These are phyloP conservation scores for Eutrema heterophyllum DNA, from an alignment of 345 rosid species.

Conservation along the genomic window DNA sequence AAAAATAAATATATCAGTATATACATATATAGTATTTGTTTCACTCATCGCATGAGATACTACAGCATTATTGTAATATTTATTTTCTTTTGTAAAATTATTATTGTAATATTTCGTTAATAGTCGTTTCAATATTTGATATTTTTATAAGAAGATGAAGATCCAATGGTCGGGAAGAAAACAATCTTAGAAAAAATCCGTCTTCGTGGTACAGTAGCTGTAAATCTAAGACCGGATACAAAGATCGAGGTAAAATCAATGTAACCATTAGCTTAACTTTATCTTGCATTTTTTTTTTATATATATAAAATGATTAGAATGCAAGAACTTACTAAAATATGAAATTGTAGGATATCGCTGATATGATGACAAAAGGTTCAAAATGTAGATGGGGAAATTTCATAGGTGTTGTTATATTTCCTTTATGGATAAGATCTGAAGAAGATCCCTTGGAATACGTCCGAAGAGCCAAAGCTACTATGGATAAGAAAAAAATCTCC, in stretches of 20 bases:
- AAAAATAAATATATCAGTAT: no score
- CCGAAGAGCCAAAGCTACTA: constrained; percentile 39
- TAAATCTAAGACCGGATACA: constrained; percentile 44
- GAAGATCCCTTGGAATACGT: constrained; percentile 46
- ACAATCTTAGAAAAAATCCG: neutral
- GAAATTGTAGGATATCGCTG: constrained; percentile 32
- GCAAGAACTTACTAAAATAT: neutral
- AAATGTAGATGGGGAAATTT: constrained; percentile 47
- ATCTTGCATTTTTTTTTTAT: neutral
- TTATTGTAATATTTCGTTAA: neutral
- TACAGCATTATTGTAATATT: neutral
- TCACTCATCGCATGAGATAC: neutral
- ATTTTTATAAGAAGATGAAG: neutral
- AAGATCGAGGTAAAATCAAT: constrained; percentile 44
- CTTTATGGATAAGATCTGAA: constrained; percentile 34
- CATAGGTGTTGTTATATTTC: constrained; percentile 41
- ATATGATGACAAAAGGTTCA: constrained; percentile 41
- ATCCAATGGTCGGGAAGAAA: neutral
- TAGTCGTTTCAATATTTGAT: neutral
- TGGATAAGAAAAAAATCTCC: constrained; percentile 46
- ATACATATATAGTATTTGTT: no score
- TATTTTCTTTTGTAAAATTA: no score
- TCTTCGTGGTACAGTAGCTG: constrained; percentile 27
- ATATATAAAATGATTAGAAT: neutral
- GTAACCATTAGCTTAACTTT: neutral